Conservation (phyloP, 179 eudicot genomes). For the Patellifolia procumbens region DNA sequence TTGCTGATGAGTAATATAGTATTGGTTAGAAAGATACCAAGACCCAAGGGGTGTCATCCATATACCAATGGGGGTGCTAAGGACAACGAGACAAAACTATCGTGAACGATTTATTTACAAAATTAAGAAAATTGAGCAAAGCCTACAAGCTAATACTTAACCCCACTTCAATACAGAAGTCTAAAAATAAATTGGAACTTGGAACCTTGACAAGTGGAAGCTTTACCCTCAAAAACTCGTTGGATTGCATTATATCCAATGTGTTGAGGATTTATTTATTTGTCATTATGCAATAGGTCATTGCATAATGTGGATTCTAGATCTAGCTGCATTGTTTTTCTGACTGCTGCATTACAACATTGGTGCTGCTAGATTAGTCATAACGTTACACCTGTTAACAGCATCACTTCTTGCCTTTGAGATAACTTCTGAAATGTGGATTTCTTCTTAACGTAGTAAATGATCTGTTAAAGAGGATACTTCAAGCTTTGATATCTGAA, state of each 20-base stretch:
- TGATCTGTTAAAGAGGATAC: neutral
- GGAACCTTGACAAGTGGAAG: no score
- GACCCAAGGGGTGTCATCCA: no score
- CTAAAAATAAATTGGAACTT: neutral
- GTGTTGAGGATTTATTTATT: neutral
- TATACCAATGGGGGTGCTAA: neutral
- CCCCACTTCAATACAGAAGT: no score
- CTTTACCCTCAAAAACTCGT: no score
- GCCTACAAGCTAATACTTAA: no score
- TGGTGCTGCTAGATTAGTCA: neutral
- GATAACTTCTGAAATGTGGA: neutral
- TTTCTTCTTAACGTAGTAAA: neutral
- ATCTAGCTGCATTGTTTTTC: neutral
- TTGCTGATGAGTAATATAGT: neutral
- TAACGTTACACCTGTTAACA: neutral
- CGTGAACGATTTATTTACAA: no score
- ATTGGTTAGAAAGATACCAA: no score
- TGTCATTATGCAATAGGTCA: neutral
- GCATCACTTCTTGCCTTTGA: neutral
- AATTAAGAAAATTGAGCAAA: no score
- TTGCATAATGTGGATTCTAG: neutral
- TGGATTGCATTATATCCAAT: neutral
- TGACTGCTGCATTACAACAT: neutral
- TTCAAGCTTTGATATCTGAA: no score
- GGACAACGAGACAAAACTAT: no score